Conservation (phyloP, 73 alveolate genomes). For the Symbiodinium natans region DNA sequence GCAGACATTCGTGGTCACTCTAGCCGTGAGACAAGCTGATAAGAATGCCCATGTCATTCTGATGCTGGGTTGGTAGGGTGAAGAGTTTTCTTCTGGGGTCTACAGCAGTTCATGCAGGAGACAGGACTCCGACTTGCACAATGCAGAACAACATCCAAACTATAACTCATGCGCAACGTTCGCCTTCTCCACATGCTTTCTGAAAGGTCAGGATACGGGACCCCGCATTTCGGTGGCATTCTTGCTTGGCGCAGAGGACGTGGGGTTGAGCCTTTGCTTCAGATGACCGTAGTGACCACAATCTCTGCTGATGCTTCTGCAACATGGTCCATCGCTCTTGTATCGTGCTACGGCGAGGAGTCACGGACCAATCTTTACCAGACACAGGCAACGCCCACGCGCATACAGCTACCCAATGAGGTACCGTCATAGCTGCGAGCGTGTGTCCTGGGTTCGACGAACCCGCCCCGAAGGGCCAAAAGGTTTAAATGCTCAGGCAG, state of each 20-base stretch:
- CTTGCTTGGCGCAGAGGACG: conserved; percentile 81
- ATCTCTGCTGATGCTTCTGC: neutral
- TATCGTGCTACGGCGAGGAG: neutral
- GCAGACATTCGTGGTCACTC: too few species aligned
- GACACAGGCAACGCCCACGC: neutral
- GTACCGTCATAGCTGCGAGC: neutral
- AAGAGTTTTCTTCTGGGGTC: too few species aligned
- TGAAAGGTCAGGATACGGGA: conserved; percentile 65
- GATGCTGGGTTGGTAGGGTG: too few species aligned
- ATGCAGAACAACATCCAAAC: neutral
- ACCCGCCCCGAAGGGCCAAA: neutral
- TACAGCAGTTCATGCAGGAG: neutral
- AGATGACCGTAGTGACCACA: too few species aligned
- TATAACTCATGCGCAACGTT: too few species aligned
- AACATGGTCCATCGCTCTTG: neutral
- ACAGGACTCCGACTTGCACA: too few species aligned
- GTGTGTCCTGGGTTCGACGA: too few species aligned
- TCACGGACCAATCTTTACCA: neutral
- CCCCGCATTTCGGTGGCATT: conserved; percentile 90
- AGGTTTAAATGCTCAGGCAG: neutral
- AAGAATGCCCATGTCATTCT: too few species aligned
- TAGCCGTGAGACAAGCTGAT: too few species aligned
- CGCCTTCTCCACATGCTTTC: neutral
- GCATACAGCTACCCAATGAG: conserved; percentile 23
- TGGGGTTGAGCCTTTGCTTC: too few species aligned